Evolutionary conservation across 371 early-diverging fungal genomes (phyloP), one percentile per base, ranked within the genome.

Genomic region (Coemansia sp.): DNA sequence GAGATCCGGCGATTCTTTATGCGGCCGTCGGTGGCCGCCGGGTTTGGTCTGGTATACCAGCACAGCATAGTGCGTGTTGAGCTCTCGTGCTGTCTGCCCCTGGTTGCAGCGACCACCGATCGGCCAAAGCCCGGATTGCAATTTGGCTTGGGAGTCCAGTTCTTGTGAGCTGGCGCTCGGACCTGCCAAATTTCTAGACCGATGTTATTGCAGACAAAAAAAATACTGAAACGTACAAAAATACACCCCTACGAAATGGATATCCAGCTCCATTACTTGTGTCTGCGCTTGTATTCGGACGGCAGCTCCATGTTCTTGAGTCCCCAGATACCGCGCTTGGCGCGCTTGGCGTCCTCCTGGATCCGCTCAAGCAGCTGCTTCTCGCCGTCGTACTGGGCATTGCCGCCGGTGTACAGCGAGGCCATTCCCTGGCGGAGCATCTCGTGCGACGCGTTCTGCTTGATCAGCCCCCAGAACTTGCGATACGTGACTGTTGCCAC

Each of bases 31-130:
- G 76, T 83, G 6, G 78, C 91, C 1, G 83, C 81, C 3, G 93
- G 93, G 30, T 64, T 87, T 10, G 98, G 98, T 51, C 80, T 97
- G n/a, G 88, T 90, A 11, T 90, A 89, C 55, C 87, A 88, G 48
- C 93, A 94, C 70, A 88, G 89, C 60, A 85, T 91, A 58, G 86
- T 92, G 48, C 85, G 94, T 16, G 82, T 93, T 4, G 98, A 97
- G 79, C 73, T 95, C 45, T 96, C 96, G 70, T 93, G 89, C 66
- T 89, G 93, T 67, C 57, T 96, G 39, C 97, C 97, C 4, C 62
- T 97, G 41, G 80, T 84, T 8, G 88, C 88, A 16, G 79, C 88
- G 9, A 62, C 78, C 51, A 84, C 87, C 9, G 97, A 96, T 71
- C 79, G 82, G 16, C 67, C 88, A n/a, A 87, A 88, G 63, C 80